Evolutionary conservation across 495 filamentous ascomycete genomes (phyloP).

Genomic region (Tuber umbilicatum): DNA sequence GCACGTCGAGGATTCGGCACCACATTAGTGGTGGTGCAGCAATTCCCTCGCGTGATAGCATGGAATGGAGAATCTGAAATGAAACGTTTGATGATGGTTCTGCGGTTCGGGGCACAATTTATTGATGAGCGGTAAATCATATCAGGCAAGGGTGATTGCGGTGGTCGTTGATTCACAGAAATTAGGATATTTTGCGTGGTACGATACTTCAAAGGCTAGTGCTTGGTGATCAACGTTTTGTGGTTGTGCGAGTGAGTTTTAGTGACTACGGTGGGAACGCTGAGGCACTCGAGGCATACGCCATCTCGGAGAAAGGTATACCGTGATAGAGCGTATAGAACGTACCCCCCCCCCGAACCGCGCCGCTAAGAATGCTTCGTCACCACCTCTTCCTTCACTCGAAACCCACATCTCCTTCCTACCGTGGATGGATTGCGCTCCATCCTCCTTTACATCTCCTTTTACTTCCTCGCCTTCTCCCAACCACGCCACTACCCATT

Average conservation of each 20-base stretch:
- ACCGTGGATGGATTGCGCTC: background rate
- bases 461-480: background rate
- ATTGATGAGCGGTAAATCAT: background rate
- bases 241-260: background rate
- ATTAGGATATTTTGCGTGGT: background rate
- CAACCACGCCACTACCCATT: background rate
- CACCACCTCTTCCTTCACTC: background rate
- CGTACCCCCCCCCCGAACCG: background rate
- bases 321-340: background rate
- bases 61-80: background rate
- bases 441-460: background rate
- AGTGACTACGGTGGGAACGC: background rate
- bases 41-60: background rate
- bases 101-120: background rate
- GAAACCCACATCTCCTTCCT: background rate
- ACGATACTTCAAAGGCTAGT: background rate
- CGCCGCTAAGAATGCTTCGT: background rate
- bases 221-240: background rate
- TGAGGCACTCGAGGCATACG: background rate
- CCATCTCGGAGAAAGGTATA: background rate
- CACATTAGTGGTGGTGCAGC: background rate
- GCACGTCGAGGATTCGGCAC: background rate
- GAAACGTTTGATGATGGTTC: background rate
- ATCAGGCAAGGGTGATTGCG: background rate
- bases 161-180: background rate